A percentile compares a stretch with the other conserved stretches of the same genome.
Conservation (phyloP, 108 stramenopile genomes). For the Nitzschia sp. region DNA sequence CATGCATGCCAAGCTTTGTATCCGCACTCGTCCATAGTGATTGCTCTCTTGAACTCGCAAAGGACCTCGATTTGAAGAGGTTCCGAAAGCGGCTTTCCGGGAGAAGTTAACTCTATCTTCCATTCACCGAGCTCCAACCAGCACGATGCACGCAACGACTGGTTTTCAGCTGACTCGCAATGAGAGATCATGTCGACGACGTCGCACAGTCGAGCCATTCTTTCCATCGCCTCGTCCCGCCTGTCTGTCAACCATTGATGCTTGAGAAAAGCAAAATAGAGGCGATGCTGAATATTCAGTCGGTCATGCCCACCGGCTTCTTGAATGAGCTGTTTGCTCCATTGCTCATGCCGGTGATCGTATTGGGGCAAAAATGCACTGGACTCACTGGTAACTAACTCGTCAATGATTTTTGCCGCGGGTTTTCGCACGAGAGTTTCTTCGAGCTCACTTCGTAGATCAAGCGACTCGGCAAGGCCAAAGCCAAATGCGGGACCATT, state of each 20-base stretch:
- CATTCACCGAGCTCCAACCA: conserved; percentile 92
- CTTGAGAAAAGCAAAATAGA: conserved; percentile 92
- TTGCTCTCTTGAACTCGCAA: conserved; percentile 78
- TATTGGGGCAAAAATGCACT: conserved; percentile 50
- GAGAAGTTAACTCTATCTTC: conserved; percentile 58
- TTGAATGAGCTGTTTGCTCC: conserved; percentile 52
- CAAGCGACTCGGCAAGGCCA: conserved; percentile 47
- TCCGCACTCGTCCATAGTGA: conserved; percentile 51
- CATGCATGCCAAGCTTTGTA: conserved; percentile 98
- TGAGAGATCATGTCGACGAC: conserved; percentile 72
- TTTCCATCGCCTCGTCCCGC: conserved; percentile 71
- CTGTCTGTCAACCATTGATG: conserved; percentile 86
- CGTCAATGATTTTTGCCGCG: conserved; percentile 25
- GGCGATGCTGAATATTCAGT: conserved; percentile 75
- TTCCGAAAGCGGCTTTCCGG: conserved; percentile 40
- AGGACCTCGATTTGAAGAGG: conserved; percentile 71
- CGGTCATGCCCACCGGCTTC: conserved; percentile 72
- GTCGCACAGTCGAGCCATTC: conserved; percentile 59
- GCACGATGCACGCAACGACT: conserved; percentile 69
- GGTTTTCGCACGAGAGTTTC: conserved; percentile 15
- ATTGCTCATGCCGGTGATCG: conserved; percentile 55
- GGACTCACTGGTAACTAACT: conserved; percentile 21
- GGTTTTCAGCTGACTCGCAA: conserved; percentile 45
- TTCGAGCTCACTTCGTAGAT: conserved; percentile 35
- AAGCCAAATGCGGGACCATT: conserved; percentile 75